Percentiles rank a stretch among this genome's conserved stretches.
Evolutionary conservation across 78 protist species (phyloP).

Genomic region (Dictyostelium capitatum): DNA sequence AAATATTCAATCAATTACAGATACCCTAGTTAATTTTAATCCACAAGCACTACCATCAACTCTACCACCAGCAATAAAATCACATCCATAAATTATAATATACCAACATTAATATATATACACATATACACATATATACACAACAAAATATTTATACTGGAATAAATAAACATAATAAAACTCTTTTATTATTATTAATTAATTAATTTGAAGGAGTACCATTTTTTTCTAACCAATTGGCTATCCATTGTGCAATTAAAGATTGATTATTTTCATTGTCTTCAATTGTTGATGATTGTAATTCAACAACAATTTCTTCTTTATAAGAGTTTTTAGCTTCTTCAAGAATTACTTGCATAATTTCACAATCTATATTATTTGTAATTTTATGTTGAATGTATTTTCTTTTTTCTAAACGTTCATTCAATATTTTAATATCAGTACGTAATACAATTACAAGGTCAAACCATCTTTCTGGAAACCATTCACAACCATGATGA

Average conservation of each 20-base stretch:
- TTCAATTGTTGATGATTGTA: constrained; percentile 47
- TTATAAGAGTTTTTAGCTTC: constrained; percentile 92
- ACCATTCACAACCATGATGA: constrained; percentile 91
- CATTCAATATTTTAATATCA: constrained; percentile 77
- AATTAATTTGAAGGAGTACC: background rate
- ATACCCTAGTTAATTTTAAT: background rate
- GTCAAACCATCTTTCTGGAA: constrained; percentile 97
- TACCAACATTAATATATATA: too few relatives aligned
- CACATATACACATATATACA: too few relatives aligned
- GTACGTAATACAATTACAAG: constrained; percentile 92
- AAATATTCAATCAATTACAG: constrained; percentile 25
- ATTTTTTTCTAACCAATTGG: constrained; percentile 18
- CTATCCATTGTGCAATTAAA: constrained; percentile 49
- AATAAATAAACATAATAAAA: background rate
- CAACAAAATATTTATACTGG: too few relatives aligned
- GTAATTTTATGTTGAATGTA: constrained; percentile 85
- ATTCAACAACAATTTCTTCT: constrained; percentile 36
- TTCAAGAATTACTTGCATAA: constrained; percentile 90
- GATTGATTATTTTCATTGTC: constrained; percentile 66
- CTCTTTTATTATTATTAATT: background rate
- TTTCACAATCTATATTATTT: constrained; percentile 94
- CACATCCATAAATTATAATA: background rate
- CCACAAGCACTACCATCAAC: background rate
- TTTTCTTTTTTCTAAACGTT: constrained; percentile 85
- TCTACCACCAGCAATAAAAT: background rate